Evolutionary conservation across 2,329 filamentous ascomycete genomes (phyloP).

Genomic region (Venturia asperata): DNA sequence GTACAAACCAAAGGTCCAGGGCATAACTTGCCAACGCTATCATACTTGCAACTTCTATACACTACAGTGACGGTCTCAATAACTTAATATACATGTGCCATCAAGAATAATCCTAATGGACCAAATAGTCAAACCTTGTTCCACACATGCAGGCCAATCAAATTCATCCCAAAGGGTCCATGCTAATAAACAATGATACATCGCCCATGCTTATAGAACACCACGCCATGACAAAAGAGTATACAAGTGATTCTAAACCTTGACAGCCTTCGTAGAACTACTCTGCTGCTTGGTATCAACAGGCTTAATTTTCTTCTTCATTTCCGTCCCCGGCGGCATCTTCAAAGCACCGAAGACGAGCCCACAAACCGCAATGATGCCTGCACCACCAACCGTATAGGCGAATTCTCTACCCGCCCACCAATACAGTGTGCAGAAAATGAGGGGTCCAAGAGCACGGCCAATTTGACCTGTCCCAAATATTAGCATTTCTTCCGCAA

Average conservation of each 20-base stretch:
- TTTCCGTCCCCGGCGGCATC: constrained; percentile 22
- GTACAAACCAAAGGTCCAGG: background rate
- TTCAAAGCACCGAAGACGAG: constrained; percentile 67
- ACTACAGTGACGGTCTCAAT: background rate
- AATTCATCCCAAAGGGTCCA: background rate
- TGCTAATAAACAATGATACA: too few relatives aligned
- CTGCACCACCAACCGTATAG: constrained; percentile 71
- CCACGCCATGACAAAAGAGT: background rate
- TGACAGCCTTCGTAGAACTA: background rate
- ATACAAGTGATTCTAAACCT: background rate
- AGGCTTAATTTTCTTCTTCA: constrained; percentile 12
- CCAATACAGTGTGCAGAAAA: constrained; percentile 97
- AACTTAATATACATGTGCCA: background rate
- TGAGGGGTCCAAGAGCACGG: constrained; percentile 73
- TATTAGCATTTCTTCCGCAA: background rate
- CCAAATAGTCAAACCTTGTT: background rate
- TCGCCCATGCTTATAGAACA: background rate
- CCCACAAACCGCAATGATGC: constrained; percentile 66
- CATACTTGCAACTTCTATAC: background rate
- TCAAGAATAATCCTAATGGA: background rate
- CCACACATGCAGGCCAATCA: background rate
- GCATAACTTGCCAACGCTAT: background rate
- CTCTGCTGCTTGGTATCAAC: background rate
- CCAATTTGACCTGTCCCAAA: constrained; percentile 67
- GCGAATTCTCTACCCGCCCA: constrained; percentile 88